Conservation (phyloP, 495 filamentous ascomycete species). For the Penicillium diatomitis region DNA sequence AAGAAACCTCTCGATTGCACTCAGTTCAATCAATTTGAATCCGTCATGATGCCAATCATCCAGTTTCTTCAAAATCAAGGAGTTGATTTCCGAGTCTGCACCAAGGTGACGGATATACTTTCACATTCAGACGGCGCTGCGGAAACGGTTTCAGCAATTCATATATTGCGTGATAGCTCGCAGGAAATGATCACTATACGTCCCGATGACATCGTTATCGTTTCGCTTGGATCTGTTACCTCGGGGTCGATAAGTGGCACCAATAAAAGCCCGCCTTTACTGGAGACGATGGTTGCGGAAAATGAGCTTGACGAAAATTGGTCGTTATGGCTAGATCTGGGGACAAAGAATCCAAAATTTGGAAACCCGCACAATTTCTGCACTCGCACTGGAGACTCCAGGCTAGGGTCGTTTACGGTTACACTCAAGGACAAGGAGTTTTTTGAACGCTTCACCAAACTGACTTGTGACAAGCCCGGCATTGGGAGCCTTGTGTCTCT, state of each 20-base stretch:
- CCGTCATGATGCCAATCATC: slow-evolving; percentile 27
- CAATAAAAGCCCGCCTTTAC: slow-evolving; percentile 5
- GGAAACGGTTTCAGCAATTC: slow-evolving; percentile 8
- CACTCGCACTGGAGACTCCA: slow-evolving; percentile 18
- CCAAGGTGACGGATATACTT: slow-evolving; percentile 9
- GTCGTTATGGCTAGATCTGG: slow-evolving; percentile 14
- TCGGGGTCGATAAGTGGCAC: slow-evolving; percentile 13
- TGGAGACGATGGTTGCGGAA: background rate
- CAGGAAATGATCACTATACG: slow-evolving; percentile 6
- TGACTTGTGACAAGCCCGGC: slow-evolving; percentile 23
- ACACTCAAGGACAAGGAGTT: slow-evolving; percentile 26
- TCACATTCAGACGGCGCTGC: slow-evolving; percentile 4
- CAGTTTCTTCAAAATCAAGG: slow-evolving; percentile 26
- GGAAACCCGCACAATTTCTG: slow-evolving; percentile 30
- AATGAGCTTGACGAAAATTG: slow-evolving; percentile 13
- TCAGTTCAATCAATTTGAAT: slow-evolving; percentile 26
- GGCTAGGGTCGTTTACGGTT: slow-evolving; percentile 29
- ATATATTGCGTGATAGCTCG: slow-evolving; percentile 1
- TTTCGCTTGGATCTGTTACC: slow-evolving; percentile 15
- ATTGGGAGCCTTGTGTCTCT: slow-evolving; percentile 26
- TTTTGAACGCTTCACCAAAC: slow-evolving; percentile 13
- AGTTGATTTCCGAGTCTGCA: slow-evolving; percentile 31
- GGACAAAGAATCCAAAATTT: slow-evolving; percentile 12
- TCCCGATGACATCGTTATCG: slow-evolving; percentile 15
- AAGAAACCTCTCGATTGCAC: slow-evolving; percentile 14